Evolutionary conservation across 2,329 filamentous ascomycete genomes (phyloP).

Genomic region (Trichoderma oligosporum): DNA sequence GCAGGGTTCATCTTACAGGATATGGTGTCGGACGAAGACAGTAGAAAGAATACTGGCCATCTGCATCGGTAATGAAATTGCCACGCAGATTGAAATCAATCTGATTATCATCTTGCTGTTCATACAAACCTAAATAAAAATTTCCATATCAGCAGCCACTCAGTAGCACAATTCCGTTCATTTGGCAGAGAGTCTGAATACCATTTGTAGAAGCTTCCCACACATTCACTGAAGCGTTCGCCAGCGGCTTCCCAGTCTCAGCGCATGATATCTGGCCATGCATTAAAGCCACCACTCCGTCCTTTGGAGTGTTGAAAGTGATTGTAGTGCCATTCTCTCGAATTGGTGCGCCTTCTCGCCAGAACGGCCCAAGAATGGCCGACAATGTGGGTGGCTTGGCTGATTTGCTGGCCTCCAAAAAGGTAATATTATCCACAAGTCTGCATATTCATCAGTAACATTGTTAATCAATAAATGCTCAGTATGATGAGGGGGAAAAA

Average conservation of each 20-base stretch:
- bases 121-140: slow-evolving; percentile 47
- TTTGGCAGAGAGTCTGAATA: slow-evolving; percentile 23
- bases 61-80: slow-evolving; percentile 62
- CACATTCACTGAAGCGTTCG: slow-evolving; percentile 65
- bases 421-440: slow-evolving; percentile 78
- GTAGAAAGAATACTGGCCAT: slow-evolving; percentile 62
- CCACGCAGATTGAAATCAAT: slow-evolving; percentile 71
- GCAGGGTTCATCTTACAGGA: slow-evolving; percentile 34
- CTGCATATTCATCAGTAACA: too few relatives aligned
- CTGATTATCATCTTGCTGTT: slow-evolving; percentile 70
- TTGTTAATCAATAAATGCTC: too few relatives aligned
- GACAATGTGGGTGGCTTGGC: slow-evolving; percentile 60
- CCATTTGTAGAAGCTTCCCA: slow-evolving; percentile 78
- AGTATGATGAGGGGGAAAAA: too few relatives aligned
- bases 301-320: slow-evolving; percentile 47
- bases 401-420: slow-evolving; percentile 49
- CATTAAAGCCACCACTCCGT: slow-evolving; percentile 56
- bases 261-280: slow-evolving; percentile 58
- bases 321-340: slow-evolving; percentile 68
- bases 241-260: slow-evolving; percentile 59
- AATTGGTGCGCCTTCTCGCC: slow-evolving; percentile 67
- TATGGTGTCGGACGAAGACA: slow-evolving; percentile 58
- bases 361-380: slow-evolving; percentile 82
- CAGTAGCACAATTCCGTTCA: too few relatives aligned
- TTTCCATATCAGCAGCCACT: neutral